Evolutionary conservation across 176 grass and related monocot genomes (phyloP).

Genomic region (Dendrocalamus sinicus): DNA sequence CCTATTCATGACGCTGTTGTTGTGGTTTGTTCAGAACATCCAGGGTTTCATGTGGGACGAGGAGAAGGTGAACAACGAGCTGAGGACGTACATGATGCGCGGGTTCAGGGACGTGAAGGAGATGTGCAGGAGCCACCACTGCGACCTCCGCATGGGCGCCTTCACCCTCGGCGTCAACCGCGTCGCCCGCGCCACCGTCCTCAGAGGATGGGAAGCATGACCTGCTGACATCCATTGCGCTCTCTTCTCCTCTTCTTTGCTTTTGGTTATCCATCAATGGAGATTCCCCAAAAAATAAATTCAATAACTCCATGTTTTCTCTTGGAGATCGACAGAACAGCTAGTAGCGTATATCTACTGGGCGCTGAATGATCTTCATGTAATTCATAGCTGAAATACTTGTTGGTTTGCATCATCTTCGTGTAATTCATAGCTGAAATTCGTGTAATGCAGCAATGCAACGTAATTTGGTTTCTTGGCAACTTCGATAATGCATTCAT

Average conservation of each 20-base stretch:
- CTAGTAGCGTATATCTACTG: neutral
- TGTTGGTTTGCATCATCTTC: constrained; percentile 9
- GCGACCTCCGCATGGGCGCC: constrained; percentile 94
- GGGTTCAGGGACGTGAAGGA: constrained; percentile 74
- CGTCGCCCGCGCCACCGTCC: constrained; percentile 81
- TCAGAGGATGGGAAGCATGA: constrained; percentile 90
- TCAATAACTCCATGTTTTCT: constrained; percentile 16
- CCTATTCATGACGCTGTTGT: neutral
- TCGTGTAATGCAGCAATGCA: constrained; percentile 31
- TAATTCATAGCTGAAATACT: constrained; percentile 32
- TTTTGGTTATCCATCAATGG: neutral
- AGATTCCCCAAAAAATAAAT: neutral
- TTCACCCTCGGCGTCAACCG: constrained; percentile 96
- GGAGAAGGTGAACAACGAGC: constrained; percentile 86
- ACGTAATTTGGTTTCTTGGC: constrained; percentile 4
- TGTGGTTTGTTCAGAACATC: constrained; percentile 68
- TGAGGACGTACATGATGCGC: constrained; percentile 80
- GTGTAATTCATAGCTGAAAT: constrained; percentile 34
- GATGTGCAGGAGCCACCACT: constrained; percentile 84
- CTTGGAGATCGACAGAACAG: neutral
- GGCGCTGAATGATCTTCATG: neutral
- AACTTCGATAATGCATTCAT: neutral
- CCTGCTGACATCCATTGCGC: neutral
- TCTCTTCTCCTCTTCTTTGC: neutral
- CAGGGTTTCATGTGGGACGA: constrained; percentile 99